Base-by-base conservation (phyloP, 2,329 filamentous ascomycete species). In the Waltergamsia citrina region DNA sequence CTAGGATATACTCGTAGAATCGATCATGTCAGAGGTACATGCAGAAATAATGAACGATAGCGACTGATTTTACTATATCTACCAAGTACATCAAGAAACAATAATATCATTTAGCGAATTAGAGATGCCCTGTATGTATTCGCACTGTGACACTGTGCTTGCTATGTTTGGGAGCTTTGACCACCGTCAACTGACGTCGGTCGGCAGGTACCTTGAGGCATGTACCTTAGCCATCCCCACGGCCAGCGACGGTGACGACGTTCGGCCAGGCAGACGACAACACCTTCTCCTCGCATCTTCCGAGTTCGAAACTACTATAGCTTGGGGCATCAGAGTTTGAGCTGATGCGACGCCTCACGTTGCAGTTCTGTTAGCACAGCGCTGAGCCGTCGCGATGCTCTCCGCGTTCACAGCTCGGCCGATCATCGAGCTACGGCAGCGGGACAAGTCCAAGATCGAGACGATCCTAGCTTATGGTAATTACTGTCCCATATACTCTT, bases 391-490 rank as follows among this genome's bases (percentile, higher is more conserved):
- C 57, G 69, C 67, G 60, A 95, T 95, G 92, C 81, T 98, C 62
- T 93, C 90, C 62, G 92, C 92, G 55, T 98, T 98, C 65, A 94
- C 84, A 48, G 88, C 92, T 66, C 84, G 85, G 53, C 85, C 88
- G 43, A 90, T 98, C 57, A 84, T 96, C 70, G 92, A 98, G 83
- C 82, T 98, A 51, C 88, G 84, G 65, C 79, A 80, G 60, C 81
- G 85, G 60, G 90, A 96, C 75, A 95, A 93, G 69, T 93, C 85
- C 45, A 92, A 83, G 69, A 94, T 98, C 62, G 92, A 98, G 63
- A 92, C 85, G 32, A 85, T 98, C 45, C 72, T 96, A 31, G 85
- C 90, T 41, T 85, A 94, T 61, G 87, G 83, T 85, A 69, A 38
- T n/a, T n/a, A n/a, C n/a, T 59, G 41, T 36, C 30, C 29, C 35